Conservation (phyloP, 306 rosid species). For the Glycine tomentella region DNA sequence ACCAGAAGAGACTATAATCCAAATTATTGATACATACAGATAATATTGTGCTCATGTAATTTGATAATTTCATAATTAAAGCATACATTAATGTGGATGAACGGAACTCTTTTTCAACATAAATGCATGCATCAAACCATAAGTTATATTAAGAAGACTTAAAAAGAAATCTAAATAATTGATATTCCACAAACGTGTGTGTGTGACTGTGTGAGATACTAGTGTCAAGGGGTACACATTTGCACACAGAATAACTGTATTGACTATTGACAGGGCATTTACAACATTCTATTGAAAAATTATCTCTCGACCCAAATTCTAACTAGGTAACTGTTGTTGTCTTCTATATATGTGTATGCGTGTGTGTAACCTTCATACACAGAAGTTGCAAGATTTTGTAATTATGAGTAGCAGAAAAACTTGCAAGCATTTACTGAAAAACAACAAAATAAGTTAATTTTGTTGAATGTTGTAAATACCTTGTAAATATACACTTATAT, state of each 20-base stretch:
- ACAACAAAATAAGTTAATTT: background rate
- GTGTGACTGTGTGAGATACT: background rate
- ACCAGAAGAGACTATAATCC: conserved; percentile 46
- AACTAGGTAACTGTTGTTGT: too few relatives aligned
- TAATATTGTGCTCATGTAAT: conserved; percentile 16
- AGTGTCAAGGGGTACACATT: conserved; percentile 2
- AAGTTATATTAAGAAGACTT: background rate
- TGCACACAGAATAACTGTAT: background rate
- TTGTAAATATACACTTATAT: background rate
- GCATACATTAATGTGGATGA: background rate
- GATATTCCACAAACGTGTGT: background rate
- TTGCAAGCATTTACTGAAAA: too few relatives aligned
- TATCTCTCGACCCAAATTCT: too few relatives aligned
- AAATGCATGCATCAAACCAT: conserved; percentile 14
- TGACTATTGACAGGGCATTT: background rate
- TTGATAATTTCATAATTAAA: conserved; percentile 13
- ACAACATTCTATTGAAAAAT: too few relatives aligned
- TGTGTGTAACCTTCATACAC: too few relatives aligned
- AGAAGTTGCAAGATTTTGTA: too few relatives aligned
- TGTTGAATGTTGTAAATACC: conserved; percentile 22
- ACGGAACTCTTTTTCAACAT: background rate
- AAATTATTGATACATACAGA: conserved; percentile 33
- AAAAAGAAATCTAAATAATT: conserved; percentile 7
- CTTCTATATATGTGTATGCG: too few relatives aligned
- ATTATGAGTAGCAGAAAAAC: too few relatives aligned